A percentile compares a stretch with the other conserved stretches of the same genome.
phyloP scores from a whole-genome alignment of 176 grass and related monocot genomes.

The Eleusine indica region DNA sequence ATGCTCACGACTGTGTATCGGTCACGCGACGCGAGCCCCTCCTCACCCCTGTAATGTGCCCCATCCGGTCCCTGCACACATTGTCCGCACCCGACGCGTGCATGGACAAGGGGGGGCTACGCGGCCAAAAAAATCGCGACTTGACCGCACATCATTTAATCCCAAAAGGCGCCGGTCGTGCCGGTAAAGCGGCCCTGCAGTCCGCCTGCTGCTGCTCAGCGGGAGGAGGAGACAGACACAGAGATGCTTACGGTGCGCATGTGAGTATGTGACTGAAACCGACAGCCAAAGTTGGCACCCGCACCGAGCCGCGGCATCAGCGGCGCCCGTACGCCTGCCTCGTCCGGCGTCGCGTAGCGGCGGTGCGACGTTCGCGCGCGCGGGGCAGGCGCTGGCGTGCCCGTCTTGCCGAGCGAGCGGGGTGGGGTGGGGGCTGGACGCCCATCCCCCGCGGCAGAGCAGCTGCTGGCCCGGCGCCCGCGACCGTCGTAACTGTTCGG shows the following conservation, averaged over 20 bases:
- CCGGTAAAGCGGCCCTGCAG: slow-evolving; percentile 35
- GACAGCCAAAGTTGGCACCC: neutral
- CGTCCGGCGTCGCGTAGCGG: slow-evolving; percentile 25
- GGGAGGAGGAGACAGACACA: neutral
- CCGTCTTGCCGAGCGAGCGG: neutral
- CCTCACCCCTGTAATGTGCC: neutral
- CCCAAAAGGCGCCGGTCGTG: slow-evolving; percentile 30
- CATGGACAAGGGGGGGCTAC: neutral
- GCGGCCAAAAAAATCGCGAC: neutral
- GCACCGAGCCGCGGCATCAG: neutral
- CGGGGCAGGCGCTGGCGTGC: neutral
- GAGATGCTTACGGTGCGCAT: neutral
- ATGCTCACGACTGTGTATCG: neutral
- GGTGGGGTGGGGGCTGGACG: neutral
- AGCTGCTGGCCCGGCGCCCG: too few relatives aligned
- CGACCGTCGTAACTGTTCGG: slow-evolving; percentile 6
- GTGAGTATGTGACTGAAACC: slow-evolving; percentile 30
- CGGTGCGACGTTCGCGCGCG: neutral
- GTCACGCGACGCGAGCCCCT: neutral
- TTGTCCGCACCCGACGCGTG: slow-evolving; percentile 1
- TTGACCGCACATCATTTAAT: slow-evolving; percentile 39
- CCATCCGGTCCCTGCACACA: neutral
- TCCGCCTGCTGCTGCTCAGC: neutral
- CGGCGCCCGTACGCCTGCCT: neutral
- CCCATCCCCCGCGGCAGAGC: neutral